A percentile compares a stretch with the other conserved stretches of the same genome.
Evolutionary conservation across 2,329 filamentous ascomycete species (phyloP).

Genomic region (Blastomyces silverae): DNA sequence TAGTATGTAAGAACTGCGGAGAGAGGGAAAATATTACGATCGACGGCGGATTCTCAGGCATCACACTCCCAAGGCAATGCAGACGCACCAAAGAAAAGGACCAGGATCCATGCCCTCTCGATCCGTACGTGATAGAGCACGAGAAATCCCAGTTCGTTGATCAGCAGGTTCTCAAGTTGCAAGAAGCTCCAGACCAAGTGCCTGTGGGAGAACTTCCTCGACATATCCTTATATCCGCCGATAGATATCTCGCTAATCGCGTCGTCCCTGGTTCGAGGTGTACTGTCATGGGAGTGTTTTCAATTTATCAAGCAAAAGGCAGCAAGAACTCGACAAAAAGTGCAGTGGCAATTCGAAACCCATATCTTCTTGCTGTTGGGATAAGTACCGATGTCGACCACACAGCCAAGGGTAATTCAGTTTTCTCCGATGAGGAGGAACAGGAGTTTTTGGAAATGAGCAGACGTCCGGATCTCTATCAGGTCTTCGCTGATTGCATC

Average conservation of each 20-base stretch:
- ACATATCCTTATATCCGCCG: slow-evolving; percentile 93
- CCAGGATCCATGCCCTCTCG: slow-evolving; percentile 74
- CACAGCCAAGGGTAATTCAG: slow-evolving; percentile 72
- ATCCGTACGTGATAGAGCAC: slow-evolving; percentile 93
- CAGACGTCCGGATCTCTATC: slow-evolving; percentile 84
- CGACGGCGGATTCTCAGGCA: slow-evolving; percentile 76
- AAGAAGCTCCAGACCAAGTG: slow-evolving; percentile 95
- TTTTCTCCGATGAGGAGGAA: slow-evolving; percentile 92
- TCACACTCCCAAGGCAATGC: slow-evolving; percentile 77
- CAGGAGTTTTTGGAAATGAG: slow-evolving; percentile 93
- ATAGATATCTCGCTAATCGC: slow-evolving; percentile 88
- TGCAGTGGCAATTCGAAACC: slow-evolving; percentile 90
- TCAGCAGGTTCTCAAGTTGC: slow-evolving; percentile 95
- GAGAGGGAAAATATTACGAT: slow-evolving; percentile 64
- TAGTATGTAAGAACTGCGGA: slow-evolving; percentile 83
- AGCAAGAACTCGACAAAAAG: slow-evolving; percentile 67
- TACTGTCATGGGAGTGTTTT: slow-evolving; percentile 94
- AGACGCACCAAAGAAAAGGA: slow-evolving; percentile 53
- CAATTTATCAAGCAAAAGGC: slow-evolving; percentile 91
- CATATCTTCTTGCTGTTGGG: slow-evolving; percentile 86
- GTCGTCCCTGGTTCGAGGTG: slow-evolving; percentile 93
- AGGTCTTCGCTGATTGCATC: slow-evolving; percentile 81
- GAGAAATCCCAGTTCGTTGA: slow-evolving; percentile 94
- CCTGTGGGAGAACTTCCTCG: slow-evolving; percentile 92
- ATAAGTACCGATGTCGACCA: slow-evolving; percentile 88